Conservation (phyloP, 306 rosid species). For the Prunus mume region DNA sequence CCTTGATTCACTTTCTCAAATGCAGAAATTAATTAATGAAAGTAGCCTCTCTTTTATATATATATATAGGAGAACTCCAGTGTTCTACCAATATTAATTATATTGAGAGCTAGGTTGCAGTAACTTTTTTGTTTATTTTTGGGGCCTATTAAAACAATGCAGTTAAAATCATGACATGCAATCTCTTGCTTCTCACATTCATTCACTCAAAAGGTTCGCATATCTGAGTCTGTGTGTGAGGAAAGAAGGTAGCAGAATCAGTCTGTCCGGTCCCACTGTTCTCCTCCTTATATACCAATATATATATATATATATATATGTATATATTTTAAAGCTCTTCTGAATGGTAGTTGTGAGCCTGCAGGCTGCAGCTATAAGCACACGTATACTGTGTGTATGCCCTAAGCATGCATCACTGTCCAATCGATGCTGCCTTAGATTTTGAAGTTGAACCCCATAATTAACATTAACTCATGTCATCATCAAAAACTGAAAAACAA, state of each 20-base stretch:
- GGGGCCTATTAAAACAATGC: background rate
- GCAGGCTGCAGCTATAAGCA: background rate
- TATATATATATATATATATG: too few species aligned
- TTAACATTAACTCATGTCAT: background rate
- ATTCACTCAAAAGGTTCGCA: constrained; percentile 9
- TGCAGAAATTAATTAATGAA: too few species aligned
- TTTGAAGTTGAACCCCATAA: too few species aligned
- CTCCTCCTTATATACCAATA: background rate
- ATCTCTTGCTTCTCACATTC: background rate
- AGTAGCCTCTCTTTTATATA: too few species aligned
- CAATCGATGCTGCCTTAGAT: background rate
- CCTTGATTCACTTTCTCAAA: background rate
- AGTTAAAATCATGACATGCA: background rate
- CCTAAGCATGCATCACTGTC: background rate
- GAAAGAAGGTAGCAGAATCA: background rate
- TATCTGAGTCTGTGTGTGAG: background rate
- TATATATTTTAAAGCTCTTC: background rate
- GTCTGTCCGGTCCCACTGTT: background rate
- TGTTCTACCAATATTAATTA: too few species aligned
- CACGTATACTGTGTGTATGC: background rate
- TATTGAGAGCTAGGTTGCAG: too few species aligned
- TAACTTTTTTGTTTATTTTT: background rate
- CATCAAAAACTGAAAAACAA: background rate
- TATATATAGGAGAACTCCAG: too few species aligned
- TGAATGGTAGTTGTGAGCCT: background rate